Base-by-base conservation (phyloP, 345 rosid genomes). In the Mallotus nudiflorus region DNA sequence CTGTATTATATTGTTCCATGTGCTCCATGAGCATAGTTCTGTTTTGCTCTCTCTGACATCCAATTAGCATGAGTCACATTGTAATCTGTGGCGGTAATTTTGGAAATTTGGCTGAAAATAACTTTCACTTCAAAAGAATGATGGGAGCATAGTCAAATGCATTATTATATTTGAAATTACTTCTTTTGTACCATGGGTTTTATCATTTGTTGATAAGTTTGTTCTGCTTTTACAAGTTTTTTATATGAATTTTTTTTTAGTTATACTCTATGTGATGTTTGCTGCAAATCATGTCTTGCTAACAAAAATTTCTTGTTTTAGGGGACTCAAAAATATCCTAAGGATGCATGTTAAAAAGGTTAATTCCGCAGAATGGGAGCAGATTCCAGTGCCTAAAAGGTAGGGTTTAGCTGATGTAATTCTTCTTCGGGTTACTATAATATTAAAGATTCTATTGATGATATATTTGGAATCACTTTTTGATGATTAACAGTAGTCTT, bases 281-380 rank as follows among this genome's bases (percentile, higher is more conserved):
- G 13, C 16, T 55, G 6, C 37, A 33, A 68, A 33, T 45, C 33
- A 22, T 39, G 20, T 28, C n/a, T n/a, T n/a, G 52, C 62, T 82
- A 40, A 51, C 59, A 4, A 46, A 71, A 22, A 52, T 69, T 75
- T 76, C 31, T 69, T 35, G 66, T 64, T 81, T 70, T 67, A 96
- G 99, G 87, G 99, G 95, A 61, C 92, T 96, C 59, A 89, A 88
- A 79, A 92, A 92, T 85, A 87, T 96, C 57, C 69, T 96, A 63
- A 91, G 82, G 83, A 76, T 96, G 79, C 87, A 90, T 59, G 74
- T 96, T 51, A 96, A 82, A 79, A 92, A 81, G 86, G 76, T 82
- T 48, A 86, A 96, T 73, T 86, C 88, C 83, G 82, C 96, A 10
- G 93, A 92, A 57, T 96, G 99, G 99, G 97, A 92, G 85, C 85